These are phyloP conservation scores for Hericium coralloides DNA, from an alignment of 768 basidiomycete species.

Conservation along the genomic window DNA sequence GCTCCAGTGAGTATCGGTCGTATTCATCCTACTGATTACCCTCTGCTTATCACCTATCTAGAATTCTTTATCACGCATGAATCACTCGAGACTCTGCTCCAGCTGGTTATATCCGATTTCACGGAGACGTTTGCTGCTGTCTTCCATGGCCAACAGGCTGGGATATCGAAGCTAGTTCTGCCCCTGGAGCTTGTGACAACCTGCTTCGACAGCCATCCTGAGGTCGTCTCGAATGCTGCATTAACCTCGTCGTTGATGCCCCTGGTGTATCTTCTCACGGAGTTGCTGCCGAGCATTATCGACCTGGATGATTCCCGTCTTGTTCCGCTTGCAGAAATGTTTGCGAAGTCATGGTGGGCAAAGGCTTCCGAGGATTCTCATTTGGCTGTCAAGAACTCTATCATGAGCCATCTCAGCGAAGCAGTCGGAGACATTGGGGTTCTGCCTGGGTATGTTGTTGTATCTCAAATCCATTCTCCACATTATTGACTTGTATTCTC, in stretches of 20 bases:
- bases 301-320: conserved; percentile 12
- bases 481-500: not conserved
- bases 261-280: conserved; percentile 38
- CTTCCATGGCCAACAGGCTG: conserved; percentile 4
- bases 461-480: not conserved
- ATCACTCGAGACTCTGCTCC: conserved; percentile 25
- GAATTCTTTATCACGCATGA: conserved; percentile 21
- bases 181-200: conserved; percentile 4
- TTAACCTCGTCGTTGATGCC: conserved; percentile 25
- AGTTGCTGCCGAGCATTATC: conserved; percentile 34
- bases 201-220: conserved; percentile 5
- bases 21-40: not conserved
- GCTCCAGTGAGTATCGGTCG: conserved; percentile 29
- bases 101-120: conserved; percentile 12
- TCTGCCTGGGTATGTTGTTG: conserved; percentile 23
- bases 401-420: conserved; percentile 34
- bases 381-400: conserved; percentile 21
- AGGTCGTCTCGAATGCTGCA: not conserved
- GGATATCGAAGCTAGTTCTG: not conserved
- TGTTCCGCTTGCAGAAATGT: conserved; percentile 13
- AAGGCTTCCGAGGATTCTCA: conserved; percentile 16
- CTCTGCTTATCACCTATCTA: conserved; percentile 9
- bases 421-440: conserved; percentile 31
- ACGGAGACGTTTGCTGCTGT: conserved; percentile 5
- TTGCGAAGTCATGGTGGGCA: conserved; percentile 26